These are phyloP conservation scores for Dichotomopilus funicola DNA, from an alignment of 2,329 filamentous ascomycete species.

Conservation along the genomic window DNA sequence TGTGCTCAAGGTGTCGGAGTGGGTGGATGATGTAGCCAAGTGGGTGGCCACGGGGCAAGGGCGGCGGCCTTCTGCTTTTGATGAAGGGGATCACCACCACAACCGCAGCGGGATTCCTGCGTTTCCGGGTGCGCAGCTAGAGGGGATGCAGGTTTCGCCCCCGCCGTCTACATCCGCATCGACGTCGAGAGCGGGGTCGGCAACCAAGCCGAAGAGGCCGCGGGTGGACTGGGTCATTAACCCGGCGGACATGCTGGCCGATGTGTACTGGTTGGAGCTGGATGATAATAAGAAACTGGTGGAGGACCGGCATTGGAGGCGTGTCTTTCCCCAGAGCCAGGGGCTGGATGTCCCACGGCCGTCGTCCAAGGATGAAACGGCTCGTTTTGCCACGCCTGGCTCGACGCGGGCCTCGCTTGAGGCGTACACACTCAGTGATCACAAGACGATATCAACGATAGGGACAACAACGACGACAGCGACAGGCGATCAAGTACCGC, in stretches of 20 bases:
- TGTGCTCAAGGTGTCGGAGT: slow-evolving; percentile 61
- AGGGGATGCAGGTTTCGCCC: slow-evolving; percentile 37
- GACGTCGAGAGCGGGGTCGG: slow-evolving; percentile 25
- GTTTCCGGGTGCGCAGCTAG: slow-evolving; percentile 42
- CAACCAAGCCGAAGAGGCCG: slow-evolving; percentile 60
- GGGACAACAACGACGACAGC: too few relatives aligned
- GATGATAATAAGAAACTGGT: slow-evolving; percentile 72
- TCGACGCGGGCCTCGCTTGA: slow-evolving; percentile 17
- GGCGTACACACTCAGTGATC: slow-evolving; percentile 16
- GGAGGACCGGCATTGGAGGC: slow-evolving; percentile 70
- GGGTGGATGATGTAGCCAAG: slow-evolving; percentile 65
- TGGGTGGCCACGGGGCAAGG: slow-evolving; percentile 35
- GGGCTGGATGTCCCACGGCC: slow-evolving; percentile 24
- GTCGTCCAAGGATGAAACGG: slow-evolving; percentile 23
- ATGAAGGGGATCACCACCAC: too few relatives aligned
- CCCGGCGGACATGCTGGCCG: slow-evolving; percentile 80
- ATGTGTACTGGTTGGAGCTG: slow-evolving; percentile 85
- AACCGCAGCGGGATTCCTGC: slow-evolving; percentile 31
- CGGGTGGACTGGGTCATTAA: slow-evolving; percentile 80
- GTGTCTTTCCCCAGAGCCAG: slow-evolving; percentile 53
- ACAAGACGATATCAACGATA: background rate
- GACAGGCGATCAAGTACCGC: slow-evolving; percentile 4
- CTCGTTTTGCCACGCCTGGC: slow-evolving; percentile 16
- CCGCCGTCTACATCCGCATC: slow-evolving; percentile 33
- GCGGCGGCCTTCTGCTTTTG: slow-evolving; percentile 12